Percentiles rank a stretch among this genome's conserved stretches.
Conservation (phyloP, 83 land plant species). For the Picea mariana region DNA sequence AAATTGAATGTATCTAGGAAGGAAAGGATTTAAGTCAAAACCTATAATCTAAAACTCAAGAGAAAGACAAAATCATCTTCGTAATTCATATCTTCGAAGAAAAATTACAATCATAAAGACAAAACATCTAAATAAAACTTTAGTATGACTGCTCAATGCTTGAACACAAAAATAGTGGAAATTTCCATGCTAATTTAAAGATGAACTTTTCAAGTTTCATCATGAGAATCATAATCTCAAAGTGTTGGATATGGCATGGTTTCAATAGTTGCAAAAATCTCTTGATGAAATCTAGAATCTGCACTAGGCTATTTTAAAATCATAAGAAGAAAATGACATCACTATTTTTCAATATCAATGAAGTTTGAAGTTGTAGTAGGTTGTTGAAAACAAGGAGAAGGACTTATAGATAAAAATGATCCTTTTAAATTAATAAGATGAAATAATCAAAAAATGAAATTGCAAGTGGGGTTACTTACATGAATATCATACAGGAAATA, state of each 20-base stretch:
- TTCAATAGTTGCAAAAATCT: not conserved
- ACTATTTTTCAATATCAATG: not conserved
- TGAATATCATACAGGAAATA: no score
- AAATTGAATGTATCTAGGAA: not conserved
- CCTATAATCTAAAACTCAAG: not conserved
- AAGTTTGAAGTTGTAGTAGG: not conserved
- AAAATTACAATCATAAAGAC: not conserved
- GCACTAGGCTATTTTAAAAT: conserved; percentile 1
- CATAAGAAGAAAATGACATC: conserved; percentile 4
- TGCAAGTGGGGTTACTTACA: no score
- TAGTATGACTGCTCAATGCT: not conserved
- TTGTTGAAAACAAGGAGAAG: no score
- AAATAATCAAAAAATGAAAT: no score
- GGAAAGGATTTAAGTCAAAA: not conserved
- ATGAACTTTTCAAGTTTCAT: not conserved
- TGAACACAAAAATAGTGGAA: not conserved
- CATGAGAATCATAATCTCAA: conserved; percentile 12
- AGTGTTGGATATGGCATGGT: not conserved
- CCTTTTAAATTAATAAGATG: no score
- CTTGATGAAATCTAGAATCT: not conserved
- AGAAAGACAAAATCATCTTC: not conserved
- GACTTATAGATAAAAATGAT: no score
- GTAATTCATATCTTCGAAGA: not conserved
- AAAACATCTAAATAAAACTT: not conserved
- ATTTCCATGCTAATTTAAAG: not conserved